Evolutionary conservation across 1,284 basidiomycete species (phyloP).

Genomic region (Leccinum pallidistipes): DNA sequence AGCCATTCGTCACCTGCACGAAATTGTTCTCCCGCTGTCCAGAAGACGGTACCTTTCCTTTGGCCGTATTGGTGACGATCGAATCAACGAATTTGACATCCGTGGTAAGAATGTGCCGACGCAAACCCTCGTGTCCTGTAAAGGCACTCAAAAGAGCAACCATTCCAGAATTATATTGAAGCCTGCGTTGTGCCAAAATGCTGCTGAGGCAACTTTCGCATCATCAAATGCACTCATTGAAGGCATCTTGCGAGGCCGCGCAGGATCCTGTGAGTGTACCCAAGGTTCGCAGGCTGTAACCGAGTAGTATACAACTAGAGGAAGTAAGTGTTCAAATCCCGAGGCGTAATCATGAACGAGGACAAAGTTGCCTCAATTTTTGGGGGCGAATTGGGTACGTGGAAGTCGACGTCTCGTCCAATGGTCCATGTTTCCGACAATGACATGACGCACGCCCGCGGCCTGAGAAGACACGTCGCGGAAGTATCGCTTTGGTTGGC

Average conservation of each 20-base stretch:
- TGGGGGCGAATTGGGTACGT: no score
- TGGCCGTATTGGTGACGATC: neutral
- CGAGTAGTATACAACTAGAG: neutral
- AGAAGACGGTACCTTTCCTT: neutral
- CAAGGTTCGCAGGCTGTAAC: conserved; percentile 12
- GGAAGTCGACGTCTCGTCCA: no score
- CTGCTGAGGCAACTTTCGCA: conserved; percentile 7
- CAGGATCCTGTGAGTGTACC: neutral
- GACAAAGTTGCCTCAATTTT: no score
- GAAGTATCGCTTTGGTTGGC: no score
- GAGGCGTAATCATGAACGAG: no score
- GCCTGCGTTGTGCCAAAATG: conserved; percentile 14
- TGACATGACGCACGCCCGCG: no score
- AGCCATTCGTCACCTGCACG: conserved; percentile 24
- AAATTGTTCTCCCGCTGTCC: conserved; percentile 8
- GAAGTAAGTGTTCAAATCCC: no score
- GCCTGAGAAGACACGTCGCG: no score
- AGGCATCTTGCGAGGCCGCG: neutral
- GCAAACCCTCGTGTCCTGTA: conserved; percentile 17
- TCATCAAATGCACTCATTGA: conserved; percentile 3
- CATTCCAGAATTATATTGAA: conserved; percentile 22
- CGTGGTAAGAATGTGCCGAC: conserved; percentile 14
- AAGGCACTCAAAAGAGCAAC: conserved; percentile 25
- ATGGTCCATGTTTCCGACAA: no score
- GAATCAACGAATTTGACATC: conserved; percentile 18